Evolutionary conservation across 1,284 basidiomycete species (phyloP), one percentile per base, ranked within the genome.

Genomic region (Fomitopsis betulina): DNA sequence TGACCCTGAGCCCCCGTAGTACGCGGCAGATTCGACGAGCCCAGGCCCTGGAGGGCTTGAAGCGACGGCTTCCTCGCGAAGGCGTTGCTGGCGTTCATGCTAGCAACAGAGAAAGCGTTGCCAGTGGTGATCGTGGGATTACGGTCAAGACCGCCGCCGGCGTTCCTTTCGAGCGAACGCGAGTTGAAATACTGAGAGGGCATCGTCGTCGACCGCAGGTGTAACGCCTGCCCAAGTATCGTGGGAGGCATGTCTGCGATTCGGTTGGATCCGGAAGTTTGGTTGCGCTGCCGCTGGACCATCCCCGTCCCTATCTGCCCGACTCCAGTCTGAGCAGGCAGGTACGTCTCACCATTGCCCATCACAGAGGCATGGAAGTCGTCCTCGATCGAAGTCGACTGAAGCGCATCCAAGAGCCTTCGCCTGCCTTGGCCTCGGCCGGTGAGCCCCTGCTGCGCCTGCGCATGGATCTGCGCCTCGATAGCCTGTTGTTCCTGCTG

Each of bases 261-360:
- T 19, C 62, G 60, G 37, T 66, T 62, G 9, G 65, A 55, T 17
- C 59, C 62, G 37, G 68, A 65, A 5, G 70, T 71, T 54, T 70
- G 69, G 57, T 70, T 69, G 25, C 70, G 64, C 54, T 70, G 70
- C 8, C 65, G 65, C 13, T 62, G 63, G 40, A 66, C 64, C 12
- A 56, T 55, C 0, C 58, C 58, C 38, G 62, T 56, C 5, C 59
- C 50, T 19, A 60, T 40, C 27, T 60, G 59, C 60, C 25, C 61
- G 53, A 40, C 64, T 3, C 55, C 19, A 10, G 40, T 15, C 13
- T 7, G n/a, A 38, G 60, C 25, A 38, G 25, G 8, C 50, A 51
- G 2, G 49, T n/a, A 19, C 27, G 27, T 17, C 32, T 45, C 58
- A 27, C 51, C 21, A 33, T 21, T 21, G 49, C 17, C n/a, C 25